Percentiles rank a stretch among this genome's conserved stretches.
Conservation (phyloP, 768 basidiomycete species). For the Tricholoma hemisulphureum region DNA sequence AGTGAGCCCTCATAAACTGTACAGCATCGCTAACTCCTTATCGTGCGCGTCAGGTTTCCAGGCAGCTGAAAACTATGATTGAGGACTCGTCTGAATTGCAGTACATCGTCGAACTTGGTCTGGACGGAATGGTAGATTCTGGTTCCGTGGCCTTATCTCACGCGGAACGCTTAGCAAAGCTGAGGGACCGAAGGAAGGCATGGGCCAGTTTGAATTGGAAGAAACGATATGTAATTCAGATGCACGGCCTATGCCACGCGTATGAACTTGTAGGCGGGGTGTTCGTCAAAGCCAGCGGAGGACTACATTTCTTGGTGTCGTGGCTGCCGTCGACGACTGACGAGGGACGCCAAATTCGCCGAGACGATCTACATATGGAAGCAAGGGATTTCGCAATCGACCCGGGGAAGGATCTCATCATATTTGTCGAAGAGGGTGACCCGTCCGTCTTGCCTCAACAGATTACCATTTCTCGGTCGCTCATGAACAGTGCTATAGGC, state of each 20-base stretch:
- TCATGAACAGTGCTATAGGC: conserved; percentile 4
- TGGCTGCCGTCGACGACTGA: conserved; percentile 25
- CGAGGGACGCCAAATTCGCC: conserved; percentile 16
- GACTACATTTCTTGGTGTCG: conserved; percentile 16
- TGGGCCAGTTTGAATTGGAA: conserved; percentile 27
- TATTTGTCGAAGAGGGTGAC: conserved; percentile 25
- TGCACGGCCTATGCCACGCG: conserved; percentile 31
- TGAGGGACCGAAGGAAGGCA: conserved; percentile 19
- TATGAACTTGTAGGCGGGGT: conserved; percentile 64
- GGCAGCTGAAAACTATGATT: conserved; percentile 21
- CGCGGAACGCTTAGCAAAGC: conserved; percentile 18
- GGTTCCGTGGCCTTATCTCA: conserved; percentile 6
- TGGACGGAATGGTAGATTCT: conserved; percentile 34
- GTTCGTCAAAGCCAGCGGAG: conserved; percentile 44
- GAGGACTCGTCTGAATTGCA: conserved; percentile 28
- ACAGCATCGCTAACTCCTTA: neutral
- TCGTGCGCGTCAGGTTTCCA: conserved; percentile 28
- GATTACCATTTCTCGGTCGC: neutral
- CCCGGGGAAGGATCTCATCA: conserved; percentile 59
- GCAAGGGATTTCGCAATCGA: conserved; percentile 64
- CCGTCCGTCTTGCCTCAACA: conserved; percentile 10
- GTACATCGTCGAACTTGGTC: conserved; percentile 38
- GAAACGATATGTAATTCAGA: conserved; percentile 1
- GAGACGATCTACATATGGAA: conserved; percentile 37
- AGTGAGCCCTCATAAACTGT: neutral